phyloP scores from a whole-genome alignment of 2,329 filamentous ascomycete genomes.

The Rutstroemia sp. region DNA sequence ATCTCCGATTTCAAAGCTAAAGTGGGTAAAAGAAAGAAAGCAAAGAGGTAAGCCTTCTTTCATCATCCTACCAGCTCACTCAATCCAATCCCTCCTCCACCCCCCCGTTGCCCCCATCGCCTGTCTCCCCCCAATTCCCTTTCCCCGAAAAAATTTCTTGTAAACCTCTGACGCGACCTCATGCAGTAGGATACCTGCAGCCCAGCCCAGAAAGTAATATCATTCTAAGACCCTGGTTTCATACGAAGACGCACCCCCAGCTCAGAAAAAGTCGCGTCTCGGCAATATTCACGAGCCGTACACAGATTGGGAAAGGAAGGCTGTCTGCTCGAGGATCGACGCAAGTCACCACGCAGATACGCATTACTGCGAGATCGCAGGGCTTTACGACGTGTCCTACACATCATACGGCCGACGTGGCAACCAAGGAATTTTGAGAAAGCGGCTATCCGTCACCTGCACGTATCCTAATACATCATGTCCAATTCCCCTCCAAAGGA shows the following conservation, averaged over 20 bases:
- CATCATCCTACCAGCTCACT: background rate
- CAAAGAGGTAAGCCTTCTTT: slow-evolving; percentile 5
- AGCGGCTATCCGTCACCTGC: slow-evolving; percentile 31
- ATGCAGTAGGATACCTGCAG: slow-evolving; percentile 12
- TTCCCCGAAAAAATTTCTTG: background rate
- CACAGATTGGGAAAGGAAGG: slow-evolving; percentile 18
- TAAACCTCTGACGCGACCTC: slow-evolving; percentile 11
- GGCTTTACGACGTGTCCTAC: slow-evolving; percentile 18
- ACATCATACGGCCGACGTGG: slow-evolving; percentile 25
- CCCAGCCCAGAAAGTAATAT: slow-evolving; percentile 8
- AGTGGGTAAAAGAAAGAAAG: slow-evolving; percentile 1
- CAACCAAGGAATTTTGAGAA: slow-evolving; percentile 27
- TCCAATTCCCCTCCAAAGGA: slow-evolving; percentile 93
- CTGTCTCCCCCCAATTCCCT: background rate
- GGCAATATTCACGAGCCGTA: slow-evolving; percentile 22
- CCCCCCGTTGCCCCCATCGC: background rate
- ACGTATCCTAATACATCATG: slow-evolving; percentile 72
- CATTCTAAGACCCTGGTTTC: slow-evolving; percentile 14
- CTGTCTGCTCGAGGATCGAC: slow-evolving; percentile 23
- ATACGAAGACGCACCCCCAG: slow-evolving; percentile 14
- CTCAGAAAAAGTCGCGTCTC: slow-evolving; percentile 14
- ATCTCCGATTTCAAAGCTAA: slow-evolving; percentile 8
- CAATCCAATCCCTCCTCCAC: background rate
- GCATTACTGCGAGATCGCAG: slow-evolving; percentile 18
- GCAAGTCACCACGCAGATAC: slow-evolving; percentile 14